These are phyloP conservation scores for Linum tenue DNA, from an alignment of 345 rosid genomes.

Conservation along the genomic window DNA sequence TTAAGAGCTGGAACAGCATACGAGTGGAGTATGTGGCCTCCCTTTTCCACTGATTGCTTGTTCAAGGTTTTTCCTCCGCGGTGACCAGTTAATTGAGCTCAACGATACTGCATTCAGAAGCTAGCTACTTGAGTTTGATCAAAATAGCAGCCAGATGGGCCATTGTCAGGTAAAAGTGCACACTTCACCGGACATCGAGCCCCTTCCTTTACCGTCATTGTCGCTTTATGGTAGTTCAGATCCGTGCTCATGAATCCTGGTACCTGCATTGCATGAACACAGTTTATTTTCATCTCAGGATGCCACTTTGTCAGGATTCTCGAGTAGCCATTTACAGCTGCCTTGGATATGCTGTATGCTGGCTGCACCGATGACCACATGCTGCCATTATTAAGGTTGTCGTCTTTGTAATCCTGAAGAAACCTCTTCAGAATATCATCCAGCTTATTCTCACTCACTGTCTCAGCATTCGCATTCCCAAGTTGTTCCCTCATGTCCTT, in stretches of 20 bases:
- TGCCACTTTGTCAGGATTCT: conserved; percentile 2
- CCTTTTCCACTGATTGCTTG: too few species aligned
- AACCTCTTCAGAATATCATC: neutral
- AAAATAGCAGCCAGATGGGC: neutral
- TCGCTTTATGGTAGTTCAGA: conserved; percentile 1
- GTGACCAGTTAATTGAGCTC: too few species aligned
- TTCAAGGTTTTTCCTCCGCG: too few species aligned
- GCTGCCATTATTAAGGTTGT: neutral
- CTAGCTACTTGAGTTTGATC: neutral
- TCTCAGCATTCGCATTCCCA: neutral
- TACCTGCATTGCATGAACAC: neutral
- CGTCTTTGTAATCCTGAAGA: neutral
- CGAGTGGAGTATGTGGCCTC: too few species aligned
- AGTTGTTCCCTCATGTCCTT: neutral
- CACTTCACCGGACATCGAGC: conserved; percentile 15
- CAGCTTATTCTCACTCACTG: neutral
- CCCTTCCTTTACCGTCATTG: conserved; percentile 4
- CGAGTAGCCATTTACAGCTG: neutral
- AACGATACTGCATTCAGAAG: neutral
- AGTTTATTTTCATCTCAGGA: conserved; percentile 8
- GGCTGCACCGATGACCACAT: neutral
- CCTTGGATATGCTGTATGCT: conserved; percentile 8
- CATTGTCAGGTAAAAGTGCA: conserved; percentile 9
- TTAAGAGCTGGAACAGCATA: too few species aligned
- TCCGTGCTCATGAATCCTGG: conserved; percentile 4